phyloP scores from a whole-genome alignment of 2,329 filamentous ascomycete genomes.

The Annulohypoxylon truncatum region DNA sequence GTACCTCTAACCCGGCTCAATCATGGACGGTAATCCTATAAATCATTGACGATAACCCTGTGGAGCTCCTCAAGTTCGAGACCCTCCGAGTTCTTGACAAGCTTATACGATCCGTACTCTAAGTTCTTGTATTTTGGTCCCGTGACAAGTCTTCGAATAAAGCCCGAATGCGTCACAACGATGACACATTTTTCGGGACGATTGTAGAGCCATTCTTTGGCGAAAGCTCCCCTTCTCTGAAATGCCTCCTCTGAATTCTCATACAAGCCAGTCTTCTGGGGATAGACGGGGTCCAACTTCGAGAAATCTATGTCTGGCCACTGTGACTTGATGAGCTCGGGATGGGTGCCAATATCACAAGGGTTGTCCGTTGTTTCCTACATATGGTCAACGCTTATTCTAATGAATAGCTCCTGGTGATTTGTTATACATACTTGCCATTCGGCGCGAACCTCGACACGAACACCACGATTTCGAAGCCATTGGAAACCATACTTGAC shows the following conservation, averaged over 20 bases:
- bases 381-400: constrained; percentile 7
- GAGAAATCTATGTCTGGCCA: constrained; percentile 51
- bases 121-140: constrained; percentile 47
- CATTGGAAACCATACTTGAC: constrained; percentile 47
- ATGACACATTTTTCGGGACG: constrained; percentile 48
- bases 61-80: constrained; percentile 37
- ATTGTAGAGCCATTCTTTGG: constrained; percentile 47
- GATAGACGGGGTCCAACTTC: constrained; percentile 48
- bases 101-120: constrained; percentile 47
- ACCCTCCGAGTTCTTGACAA: constrained; percentile 34
- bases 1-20: neutral
- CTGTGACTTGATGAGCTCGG: constrained; percentile 40
- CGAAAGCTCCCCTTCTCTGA: constrained; percentile 43
- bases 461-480: constrained; percentile 46
- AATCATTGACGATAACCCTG: constrained; percentile 12
- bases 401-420: neutral
- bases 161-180: constrained; percentile 51
- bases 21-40: constrained; percentile 11
- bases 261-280: constrained; percentile 50
- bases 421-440: constrained; percentile 48
- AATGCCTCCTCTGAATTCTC: constrained; percentile 47
- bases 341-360: constrained; percentile 48
- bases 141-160: constrained; percentile 45
- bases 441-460: constrained; percentile 48
- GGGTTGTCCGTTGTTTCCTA: constrained; percentile 50